Percentiles rank a stretch among this genome's conserved stretches.
phyloP scores from a whole-genome alignment of 1,284 basidiomycete genomes.

The Ustilago tritici region DNA sequence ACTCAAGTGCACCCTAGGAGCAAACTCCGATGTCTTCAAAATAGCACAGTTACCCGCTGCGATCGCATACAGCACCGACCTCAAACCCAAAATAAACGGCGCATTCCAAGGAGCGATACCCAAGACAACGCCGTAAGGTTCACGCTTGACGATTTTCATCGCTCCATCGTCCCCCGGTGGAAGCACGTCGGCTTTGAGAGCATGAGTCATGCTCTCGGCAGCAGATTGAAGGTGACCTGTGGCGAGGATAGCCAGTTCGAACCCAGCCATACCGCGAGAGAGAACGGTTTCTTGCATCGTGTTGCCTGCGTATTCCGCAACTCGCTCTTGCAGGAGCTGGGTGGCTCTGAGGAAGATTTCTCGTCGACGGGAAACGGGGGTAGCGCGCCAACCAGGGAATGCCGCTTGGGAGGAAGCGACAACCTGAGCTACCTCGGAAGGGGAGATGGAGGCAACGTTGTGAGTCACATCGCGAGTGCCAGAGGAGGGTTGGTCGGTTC shows the following conservation, averaged over 20 bases:
- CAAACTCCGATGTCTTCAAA: conserved; percentile 75
- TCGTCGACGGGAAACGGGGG: conserved; percentile 36
- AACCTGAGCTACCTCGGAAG: conserved; percentile 22
- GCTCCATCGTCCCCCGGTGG: conserved; percentile 37
- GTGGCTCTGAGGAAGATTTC: conserved; percentile 52
- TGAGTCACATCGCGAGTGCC: conserved; percentile 36
- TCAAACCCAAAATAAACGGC: conserved; percentile 66
- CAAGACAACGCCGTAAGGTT: conserved; percentile 51
- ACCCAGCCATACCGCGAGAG: conserved; percentile 48
- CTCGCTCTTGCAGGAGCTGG: conserved; percentile 33
- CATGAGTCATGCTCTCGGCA: conserved; percentile 31
- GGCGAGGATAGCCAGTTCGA: conserved; percentile 48
- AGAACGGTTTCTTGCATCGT: conserved; percentile 50
- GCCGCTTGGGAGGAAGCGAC: conserved; percentile 34
- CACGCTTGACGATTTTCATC: conserved; percentile 48
- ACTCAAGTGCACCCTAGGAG: conserved; percentile 74
- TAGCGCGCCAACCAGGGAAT: conserved; percentile 45
- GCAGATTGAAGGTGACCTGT: conserved; percentile 26
- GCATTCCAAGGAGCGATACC: conserved; percentile 66
- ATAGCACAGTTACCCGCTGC: conserved; percentile 78
- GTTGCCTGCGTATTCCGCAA: conserved; percentile 36
- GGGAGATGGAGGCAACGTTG: conserved; percentile 23
- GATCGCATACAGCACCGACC: conserved; percentile 74
- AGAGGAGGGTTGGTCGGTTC: conserved; percentile 34
- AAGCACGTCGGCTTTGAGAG: conserved; percentile 44